phyloP scores from a whole-genome alignment of 306 rosid species.

The Medicago ruthenica region DNA sequence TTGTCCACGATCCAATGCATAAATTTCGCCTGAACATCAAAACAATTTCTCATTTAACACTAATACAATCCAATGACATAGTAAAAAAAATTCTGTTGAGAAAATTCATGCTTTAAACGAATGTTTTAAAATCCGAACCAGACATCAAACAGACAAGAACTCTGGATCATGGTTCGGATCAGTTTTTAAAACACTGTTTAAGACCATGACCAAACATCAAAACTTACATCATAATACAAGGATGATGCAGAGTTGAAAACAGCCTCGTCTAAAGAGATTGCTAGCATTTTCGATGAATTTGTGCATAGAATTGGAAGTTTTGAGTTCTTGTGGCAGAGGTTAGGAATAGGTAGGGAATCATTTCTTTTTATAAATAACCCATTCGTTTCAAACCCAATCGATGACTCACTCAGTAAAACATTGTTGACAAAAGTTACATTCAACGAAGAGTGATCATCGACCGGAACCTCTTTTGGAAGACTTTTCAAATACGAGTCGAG shows the following conservation, averaged over 20 bases:
- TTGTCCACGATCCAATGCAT: constrained; percentile 92
- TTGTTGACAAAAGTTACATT: constrained; percentile 74
- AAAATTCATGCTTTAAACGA: constrained; percentile 6
- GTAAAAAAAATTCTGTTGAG: not conserved
- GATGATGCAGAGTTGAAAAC: constrained; percentile 83
- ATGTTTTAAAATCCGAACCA: not conserved
- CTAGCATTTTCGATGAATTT: constrained; percentile 83
- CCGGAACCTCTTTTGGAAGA: constrained; percentile 79
- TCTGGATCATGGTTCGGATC: not conserved
- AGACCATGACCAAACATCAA: not conserved
- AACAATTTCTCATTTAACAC: constrained; percentile 33
- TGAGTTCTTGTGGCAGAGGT: constrained; percentile 44
- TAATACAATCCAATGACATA: constrained; percentile 29
- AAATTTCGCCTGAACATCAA: constrained; percentile 73
- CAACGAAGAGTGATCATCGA: constrained; percentile 69
- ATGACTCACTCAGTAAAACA: constrained; percentile 67
- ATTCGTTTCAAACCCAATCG: constrained; percentile 77
- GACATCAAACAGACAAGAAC: not conserved
- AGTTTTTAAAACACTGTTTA: not conserved
- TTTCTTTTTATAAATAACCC: constrained; percentile 66
- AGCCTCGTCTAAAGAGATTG: constrained; percentile 77
- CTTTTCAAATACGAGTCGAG: constrained; percentile 69
- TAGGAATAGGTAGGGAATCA: constrained; percentile 35
- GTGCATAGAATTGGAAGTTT: constrained; percentile 57
- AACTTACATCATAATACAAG: constrained; percentile 75